Base-by-base conservation (phyloP, 2,329 filamentous ascomycete genomes). In the Nannizziopsis arthrosporioides region DNA sequence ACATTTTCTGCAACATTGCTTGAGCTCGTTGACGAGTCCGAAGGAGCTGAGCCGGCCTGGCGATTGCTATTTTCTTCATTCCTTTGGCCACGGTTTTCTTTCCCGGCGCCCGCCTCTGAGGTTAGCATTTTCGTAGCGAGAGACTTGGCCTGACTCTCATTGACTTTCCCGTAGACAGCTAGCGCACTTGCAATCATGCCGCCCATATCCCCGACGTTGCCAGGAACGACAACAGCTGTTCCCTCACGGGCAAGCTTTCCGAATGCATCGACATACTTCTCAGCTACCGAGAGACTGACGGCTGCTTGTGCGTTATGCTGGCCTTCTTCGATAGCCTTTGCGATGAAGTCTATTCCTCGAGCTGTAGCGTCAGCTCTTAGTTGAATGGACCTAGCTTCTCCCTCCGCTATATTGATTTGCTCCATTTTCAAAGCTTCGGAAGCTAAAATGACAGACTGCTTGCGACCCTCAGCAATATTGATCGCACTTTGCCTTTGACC, bases 251-350 rank as follows among this genome's bases (percentile, higher is more conserved):
- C 92, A 57, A 98, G 73, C 63, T 89, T 86, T 56, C 78, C 82
- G 61, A 96, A 98, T 3, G 92, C 92, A 40, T 93, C 90, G 45
- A 98, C 92, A 59, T 98, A 98, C 69, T 95, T 94, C 76, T 98
- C 92, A 0, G 92, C 92, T 7, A 98, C 86, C 11, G 77, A 85
- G 53, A 98, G 69, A 60, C 85, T 89, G 39, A 98, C 77, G 19
- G 92, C 92, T 31, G 80, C 79, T 63, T 92, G 84, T 1, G 92
- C 92, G 48, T 81, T 76, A 48, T 79, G 75, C 55, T 83, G 74
- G 49, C 89, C 89, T 42, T 81, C 71, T 14, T 76, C 72, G 53
- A 96, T 94, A 38, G 81, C 76, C 53, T 75, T 72, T 5, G 86
- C 85, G 11, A 98, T 87, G 19, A 84, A 82, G 51, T 93, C 86